Conservation (phyloP, 192 early-diverging fungal genomes). For the Mortierella claussenii region DNA sequence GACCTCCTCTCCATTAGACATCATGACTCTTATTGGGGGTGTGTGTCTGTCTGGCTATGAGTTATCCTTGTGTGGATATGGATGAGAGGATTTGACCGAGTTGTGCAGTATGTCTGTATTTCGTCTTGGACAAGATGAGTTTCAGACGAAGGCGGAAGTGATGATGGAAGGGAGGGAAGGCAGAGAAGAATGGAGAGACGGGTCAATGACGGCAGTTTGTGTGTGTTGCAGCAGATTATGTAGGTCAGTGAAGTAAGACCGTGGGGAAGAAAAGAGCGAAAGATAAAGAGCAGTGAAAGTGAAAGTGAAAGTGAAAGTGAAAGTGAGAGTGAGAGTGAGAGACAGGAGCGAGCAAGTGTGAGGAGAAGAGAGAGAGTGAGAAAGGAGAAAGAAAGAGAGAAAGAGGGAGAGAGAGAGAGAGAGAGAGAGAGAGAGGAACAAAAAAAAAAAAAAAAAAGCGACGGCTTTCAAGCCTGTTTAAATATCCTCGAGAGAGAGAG, state of each 20-base stretch:
- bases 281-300: not conserved
- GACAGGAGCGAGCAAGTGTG: not conserved
- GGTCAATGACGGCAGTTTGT: too few relatives aligned
- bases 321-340: not conserved
- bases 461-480: not conserved
- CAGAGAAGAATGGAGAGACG: not conserved
- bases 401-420: slow-evolving; percentile 2
- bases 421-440: slow-evolving; percentile 1
- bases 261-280: not conserved
- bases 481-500: slow-evolving; percentile 4
- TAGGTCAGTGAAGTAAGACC: too few relatives aligned
- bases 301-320: not conserved
- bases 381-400: not conserved
- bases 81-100: too few relatives aligned
- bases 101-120: too few relatives aligned
- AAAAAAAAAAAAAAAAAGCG: slow-evolving; percentile 15
- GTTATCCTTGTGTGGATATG: too few relatives aligned
- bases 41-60: too few relatives aligned
- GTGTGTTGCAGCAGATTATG: too few relatives aligned
- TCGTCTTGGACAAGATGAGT: too few relatives aligned
- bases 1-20: slow-evolving; percentile 50
- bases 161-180: too few relatives aligned
- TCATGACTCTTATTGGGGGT: too few relatives aligned
- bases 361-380: slow-evolving; percentile 1
- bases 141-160: too few relatives aligned